Percentiles rank a stretch among this genome's conserved stretches.
phyloP scores from a whole-genome alignment of 2,329 filamentous ascomycete species.

The Aspergillus sp. region DNA sequence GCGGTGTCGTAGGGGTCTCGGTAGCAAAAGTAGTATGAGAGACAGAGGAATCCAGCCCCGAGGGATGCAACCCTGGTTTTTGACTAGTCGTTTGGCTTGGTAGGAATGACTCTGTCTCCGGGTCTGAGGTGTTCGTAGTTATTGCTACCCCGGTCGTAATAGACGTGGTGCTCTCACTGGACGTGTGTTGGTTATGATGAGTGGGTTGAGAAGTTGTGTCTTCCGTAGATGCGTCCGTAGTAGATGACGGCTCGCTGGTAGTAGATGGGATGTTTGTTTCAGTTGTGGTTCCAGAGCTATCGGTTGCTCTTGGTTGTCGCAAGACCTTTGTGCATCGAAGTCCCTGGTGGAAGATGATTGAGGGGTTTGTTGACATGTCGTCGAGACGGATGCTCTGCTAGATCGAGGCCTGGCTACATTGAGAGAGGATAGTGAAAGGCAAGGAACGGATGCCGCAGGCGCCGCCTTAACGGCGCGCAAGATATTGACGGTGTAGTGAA shows the following conservation, averaged over 20 bases:
- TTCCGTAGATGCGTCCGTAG: not conserved
- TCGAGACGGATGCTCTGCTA: not conserved
- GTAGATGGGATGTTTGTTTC: not conserved
- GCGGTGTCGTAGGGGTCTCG: not conserved
- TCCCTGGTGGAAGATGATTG: constrained; percentile 23
- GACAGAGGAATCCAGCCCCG: no score
- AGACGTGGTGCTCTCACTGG: not conserved
- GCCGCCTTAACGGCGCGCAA: no score
- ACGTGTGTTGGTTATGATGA: no score
- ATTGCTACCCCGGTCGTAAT: not conserved
- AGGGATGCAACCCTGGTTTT: not conserved
- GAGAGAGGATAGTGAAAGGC: no score
- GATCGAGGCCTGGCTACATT: not conserved
- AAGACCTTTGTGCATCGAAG: constrained; percentile 26
- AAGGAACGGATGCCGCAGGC: no score
- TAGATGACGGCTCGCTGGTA: not conserved
- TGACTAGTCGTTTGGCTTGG: not conserved
- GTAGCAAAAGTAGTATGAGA: not conserved
- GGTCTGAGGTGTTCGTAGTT: not conserved
- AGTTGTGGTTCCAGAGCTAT: no score
- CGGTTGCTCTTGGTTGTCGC: constrained; percentile 18
- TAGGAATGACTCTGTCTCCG: not conserved
- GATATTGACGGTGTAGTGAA: no score
- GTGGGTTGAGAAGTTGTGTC: not conserved
- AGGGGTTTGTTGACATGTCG: constrained; percentile 28